Conservation (phyloP, 148 eudicot species). For the Polygonum aviculare region DNA sequence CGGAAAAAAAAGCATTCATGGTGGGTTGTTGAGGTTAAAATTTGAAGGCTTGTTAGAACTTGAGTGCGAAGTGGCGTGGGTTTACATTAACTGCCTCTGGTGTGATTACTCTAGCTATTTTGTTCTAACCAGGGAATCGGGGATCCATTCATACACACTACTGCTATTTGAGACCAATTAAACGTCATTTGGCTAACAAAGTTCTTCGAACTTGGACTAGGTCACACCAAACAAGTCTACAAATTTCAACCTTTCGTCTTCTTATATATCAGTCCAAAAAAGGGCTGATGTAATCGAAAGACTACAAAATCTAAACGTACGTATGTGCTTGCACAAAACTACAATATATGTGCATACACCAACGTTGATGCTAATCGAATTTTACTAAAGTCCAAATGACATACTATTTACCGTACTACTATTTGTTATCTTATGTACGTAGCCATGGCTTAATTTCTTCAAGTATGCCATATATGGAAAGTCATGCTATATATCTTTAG, state of each 20-base stretch:
- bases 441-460: too few relatives aligned
- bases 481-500: too few relatives aligned
- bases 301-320: neutral
- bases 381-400: neutral
- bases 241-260: neutral
- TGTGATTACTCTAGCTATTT: neutral
- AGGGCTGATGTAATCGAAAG: neutral
- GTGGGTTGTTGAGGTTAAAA: neutral
- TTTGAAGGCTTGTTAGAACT: neutral
- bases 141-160: too few relatives aligned
- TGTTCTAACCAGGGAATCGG: neutral
- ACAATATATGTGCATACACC: too few relatives aligned
- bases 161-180: too few relatives aligned
- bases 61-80: neutral
- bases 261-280: neutral
- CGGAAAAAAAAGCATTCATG: neutral
- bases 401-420: too few relatives aligned
- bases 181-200: neutral
- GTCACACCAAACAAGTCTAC: neutral
- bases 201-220: neutral
- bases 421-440: neutral
- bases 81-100: neutral
- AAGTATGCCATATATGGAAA: too few relatives aligned
- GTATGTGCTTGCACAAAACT: neutral
- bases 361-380: too few relatives aligned